These are phyloP conservation scores for Yamadazyma kitorensis DNA, from an alignment of 805 yeast species.

Conservation along the genomic window DNA sequence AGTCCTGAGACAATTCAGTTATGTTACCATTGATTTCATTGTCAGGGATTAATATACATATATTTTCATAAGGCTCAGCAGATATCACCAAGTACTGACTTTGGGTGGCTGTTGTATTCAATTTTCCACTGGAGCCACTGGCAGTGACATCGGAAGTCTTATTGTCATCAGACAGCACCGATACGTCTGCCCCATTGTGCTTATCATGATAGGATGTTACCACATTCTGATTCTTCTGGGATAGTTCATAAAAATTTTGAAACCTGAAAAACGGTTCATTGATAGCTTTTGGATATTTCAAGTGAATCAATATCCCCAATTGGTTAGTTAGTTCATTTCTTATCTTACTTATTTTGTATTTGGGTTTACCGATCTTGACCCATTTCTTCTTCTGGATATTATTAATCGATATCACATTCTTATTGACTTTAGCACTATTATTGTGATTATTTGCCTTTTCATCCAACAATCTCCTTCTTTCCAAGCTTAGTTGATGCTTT, in stretches of 20 bases:
- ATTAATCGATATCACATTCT: conserved; percentile 28
- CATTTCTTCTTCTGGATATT: conserved; percentile 46
- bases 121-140: conserved; percentile 6
- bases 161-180: no score
- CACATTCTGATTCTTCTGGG: conserved; percentile 36
- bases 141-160: no score
- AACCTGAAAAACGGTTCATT: conserved; percentile 65
- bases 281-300: conserved; percentile 52
- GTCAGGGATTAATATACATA: conserved; percentile 72
- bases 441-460: conserved; percentile 29
- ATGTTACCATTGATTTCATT: conserved; percentile 44
- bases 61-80: conserved; percentile 88
- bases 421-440: conserved; percentile 11
- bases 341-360: conserved; percentile 63
- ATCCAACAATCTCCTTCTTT: conserved; percentile 48
- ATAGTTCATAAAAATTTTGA: conserved; percentile 72
- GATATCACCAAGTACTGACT: conserved; percentile 74
- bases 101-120: conserved; percentile 27
- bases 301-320: conserved; percentile 63
- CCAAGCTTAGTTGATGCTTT: conserved; percentile 73
- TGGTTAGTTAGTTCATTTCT: conserved; percentile 57
- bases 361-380: conserved; percentile 71
- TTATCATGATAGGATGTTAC: conserved; percentile 23
- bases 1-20: conserved; percentile 24
- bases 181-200: conserved; percentile 10